Conservation (phyloP, 2,329 filamentous ascomycete genomes). For the Hansfordia pulvinata region DNA sequence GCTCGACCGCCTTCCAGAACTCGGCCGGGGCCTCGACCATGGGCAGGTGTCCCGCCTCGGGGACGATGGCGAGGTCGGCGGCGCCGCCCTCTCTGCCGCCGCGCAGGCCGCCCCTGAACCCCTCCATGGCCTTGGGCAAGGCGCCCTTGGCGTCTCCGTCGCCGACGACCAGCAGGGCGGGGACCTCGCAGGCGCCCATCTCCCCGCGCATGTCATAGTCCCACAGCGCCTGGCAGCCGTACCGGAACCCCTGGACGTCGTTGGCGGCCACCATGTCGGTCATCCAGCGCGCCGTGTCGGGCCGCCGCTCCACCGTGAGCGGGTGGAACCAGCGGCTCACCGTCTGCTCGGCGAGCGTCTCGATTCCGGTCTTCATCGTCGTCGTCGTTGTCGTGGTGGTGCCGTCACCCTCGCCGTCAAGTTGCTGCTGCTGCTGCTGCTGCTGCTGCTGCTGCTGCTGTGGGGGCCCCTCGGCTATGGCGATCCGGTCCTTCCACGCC, state of each 20-base stretch:
- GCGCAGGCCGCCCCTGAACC: constrained; percentile 48
- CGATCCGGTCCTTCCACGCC: constrained; percentile 68
- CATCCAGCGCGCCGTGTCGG: constrained; percentile 38
- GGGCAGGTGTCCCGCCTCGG: constrained; percentile 64
- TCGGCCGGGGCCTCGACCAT: constrained; percentile 65
- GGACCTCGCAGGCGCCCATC: constrained; percentile 39
- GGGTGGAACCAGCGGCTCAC: constrained; percentile 70
- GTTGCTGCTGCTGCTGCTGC: too few species aligned
- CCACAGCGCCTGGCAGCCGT: constrained; percentile 57
- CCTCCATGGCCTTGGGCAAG: constrained; percentile 67
- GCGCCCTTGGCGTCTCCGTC: constrained; percentile 57
- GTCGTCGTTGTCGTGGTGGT: too few species aligned
- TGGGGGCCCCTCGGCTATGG: constrained; percentile 45
- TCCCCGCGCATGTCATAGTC: constrained; percentile 51
- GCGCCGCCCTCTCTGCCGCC: constrained; percentile 31
- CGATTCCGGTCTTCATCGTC: constrained; percentile 49
- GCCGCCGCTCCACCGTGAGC: constrained; percentile 27
- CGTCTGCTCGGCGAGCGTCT: constrained; percentile 53
- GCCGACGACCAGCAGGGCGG: constrained; percentile 58
- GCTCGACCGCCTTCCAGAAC: constrained; percentile 50
- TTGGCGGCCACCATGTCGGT: constrained; percentile 58
- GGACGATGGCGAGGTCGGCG: constrained; percentile 49
- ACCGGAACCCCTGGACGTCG: constrained; percentile 53
- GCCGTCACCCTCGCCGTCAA: constrained; percentile 22
- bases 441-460: too few species aligned